Percentiles rank a stretch among this genome's conserved stretches.
Conservation (phyloP, 1,284 basidiomycete species). For the Stygiomarasmius scandens region DNA sequence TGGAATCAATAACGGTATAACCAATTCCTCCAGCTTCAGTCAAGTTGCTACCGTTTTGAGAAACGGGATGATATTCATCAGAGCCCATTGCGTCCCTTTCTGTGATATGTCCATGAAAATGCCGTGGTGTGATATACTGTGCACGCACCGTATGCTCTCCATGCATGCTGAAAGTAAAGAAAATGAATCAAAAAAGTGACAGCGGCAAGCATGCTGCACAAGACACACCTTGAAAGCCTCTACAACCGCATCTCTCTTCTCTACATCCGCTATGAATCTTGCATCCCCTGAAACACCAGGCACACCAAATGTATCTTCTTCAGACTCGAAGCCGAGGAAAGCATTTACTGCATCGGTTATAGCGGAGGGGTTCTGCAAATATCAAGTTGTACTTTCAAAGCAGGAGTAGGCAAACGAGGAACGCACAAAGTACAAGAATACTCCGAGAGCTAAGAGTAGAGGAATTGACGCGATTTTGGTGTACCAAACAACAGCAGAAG, state of each 20-base stretch:
- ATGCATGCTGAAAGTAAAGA: slow-evolving; percentile 4
- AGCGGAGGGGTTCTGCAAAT: neutral
- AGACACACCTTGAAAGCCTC: slow-evolving; percentile 7
- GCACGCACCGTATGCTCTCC: slow-evolving; percentile 7
- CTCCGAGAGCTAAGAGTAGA: slow-evolving; percentile 13
- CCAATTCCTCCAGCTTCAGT: slow-evolving; percentile 18
- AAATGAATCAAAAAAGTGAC: neutral
- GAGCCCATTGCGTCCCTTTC: slow-evolving; percentile 23
- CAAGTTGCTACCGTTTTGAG: slow-evolving; percentile 17
- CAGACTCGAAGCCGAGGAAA: neutral
- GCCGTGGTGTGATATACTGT: neutral
- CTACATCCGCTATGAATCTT: neutral
- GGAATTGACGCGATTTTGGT: slow-evolving; percentile 20
- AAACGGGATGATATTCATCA: slow-evolving; percentile 22
- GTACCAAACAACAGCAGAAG: slow-evolving; percentile 15
- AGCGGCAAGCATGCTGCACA: neutral
- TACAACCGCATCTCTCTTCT: slow-evolving; percentile 10
- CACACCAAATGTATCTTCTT: neutral
- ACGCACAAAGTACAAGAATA: slow-evolving; percentile 19
- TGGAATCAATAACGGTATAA: slow-evolving; percentile 20
- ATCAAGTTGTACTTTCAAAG: neutral
- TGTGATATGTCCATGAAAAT: neutral
- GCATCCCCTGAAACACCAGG: neutral
- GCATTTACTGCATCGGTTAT: neutral
- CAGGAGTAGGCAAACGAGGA: neutral